phyloP scores from a whole-genome alignment of 495 filamentous ascomycete genomes.

The Penicillium malachiteum region DNA sequence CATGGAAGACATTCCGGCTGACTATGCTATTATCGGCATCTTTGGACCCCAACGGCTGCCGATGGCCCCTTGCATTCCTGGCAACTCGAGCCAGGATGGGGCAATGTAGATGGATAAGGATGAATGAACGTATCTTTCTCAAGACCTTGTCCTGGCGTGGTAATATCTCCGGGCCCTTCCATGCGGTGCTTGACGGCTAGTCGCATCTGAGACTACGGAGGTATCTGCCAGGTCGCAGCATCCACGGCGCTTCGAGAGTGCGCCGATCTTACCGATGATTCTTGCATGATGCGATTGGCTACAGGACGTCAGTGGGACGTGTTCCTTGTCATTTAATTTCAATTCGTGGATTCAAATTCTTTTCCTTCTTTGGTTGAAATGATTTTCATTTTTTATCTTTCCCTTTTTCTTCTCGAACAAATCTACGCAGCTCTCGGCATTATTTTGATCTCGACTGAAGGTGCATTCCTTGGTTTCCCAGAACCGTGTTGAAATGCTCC shows the following conservation, averaged over 20 bases:
- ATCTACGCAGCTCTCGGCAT: neutral
- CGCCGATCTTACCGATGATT: neutral
- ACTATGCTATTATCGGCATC: neutral
- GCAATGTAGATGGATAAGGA: neutral
- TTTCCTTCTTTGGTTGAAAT: neutral
- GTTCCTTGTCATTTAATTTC: constrained; percentile 11
- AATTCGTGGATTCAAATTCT: neutral
- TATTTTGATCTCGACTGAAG: constrained; percentile 11
- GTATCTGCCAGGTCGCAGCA: constrained; percentile 7
- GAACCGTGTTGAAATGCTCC: constrained; percentile 8
- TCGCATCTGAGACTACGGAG: constrained; percentile 8
- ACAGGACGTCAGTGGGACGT: constrained; percentile 10
- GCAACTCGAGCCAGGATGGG: constrained; percentile 1
- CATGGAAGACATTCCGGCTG: neutral
- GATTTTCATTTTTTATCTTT: neutral
- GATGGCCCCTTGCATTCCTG: constrained; percentile 10
- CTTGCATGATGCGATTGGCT: constrained; percentile 11
- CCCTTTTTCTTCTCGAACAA: neutral
- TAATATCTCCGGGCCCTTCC: constrained; percentile 3
- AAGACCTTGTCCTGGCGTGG: constrained; percentile 14
- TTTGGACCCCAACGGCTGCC: constrained; percentile 12
- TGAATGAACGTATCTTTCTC: neutral
- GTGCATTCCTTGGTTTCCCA: constrained; percentile 2
- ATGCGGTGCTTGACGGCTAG: constrained; percentile 16
- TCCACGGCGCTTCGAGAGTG: constrained; percentile 12